Evolutionary conservation across 176 grass and related monocot species (phyloP).

Genomic region (Zea mays): DNA sequence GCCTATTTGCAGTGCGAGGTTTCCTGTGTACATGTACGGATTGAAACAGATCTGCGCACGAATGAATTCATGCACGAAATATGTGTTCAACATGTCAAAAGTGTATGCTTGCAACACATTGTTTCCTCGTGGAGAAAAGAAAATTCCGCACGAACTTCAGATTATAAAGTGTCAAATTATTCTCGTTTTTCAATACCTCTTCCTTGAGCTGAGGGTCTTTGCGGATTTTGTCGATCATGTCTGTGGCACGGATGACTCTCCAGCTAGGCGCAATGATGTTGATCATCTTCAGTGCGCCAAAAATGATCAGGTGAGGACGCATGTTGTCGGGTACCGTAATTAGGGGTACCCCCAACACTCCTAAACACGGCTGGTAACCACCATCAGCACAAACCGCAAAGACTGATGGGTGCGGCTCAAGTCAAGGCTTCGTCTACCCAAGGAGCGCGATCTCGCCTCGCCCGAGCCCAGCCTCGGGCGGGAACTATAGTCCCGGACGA

Average conservation of each 20-base stretch:
- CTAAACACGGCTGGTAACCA: no score
- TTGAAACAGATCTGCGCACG: conserved; percentile 46
- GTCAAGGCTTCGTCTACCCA: no score
- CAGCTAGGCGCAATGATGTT: conserved; percentile 50
- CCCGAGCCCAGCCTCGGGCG: no score
- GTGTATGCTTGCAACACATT: neutral
- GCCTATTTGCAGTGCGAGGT: conserved; percentile 49
- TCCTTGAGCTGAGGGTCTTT: conserved; percentile 54
- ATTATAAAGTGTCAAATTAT: neutral
- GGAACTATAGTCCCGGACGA: no score
- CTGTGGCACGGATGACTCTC: conserved; percentile 54
- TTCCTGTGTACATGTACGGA: conserved; percentile 61
- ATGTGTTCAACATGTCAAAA: neutral
- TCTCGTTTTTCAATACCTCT: conserved; percentile 43
- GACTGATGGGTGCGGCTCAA: no score
- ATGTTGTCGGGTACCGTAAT: no score
- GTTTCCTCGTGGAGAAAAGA: neutral
- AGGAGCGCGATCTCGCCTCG: no score
- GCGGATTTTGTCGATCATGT: conserved; percentile 56
- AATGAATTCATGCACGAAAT: neutral
- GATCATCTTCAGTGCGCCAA: conserved; percentile 48
- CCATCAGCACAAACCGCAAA: no score
- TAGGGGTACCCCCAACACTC: no score
- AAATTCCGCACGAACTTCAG: neutral
- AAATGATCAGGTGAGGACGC: conserved; percentile 52